phyloP scores from a whole-genome alignment of 2,329 filamentous ascomycete species.

The Karstenula rhodostoma region DNA sequence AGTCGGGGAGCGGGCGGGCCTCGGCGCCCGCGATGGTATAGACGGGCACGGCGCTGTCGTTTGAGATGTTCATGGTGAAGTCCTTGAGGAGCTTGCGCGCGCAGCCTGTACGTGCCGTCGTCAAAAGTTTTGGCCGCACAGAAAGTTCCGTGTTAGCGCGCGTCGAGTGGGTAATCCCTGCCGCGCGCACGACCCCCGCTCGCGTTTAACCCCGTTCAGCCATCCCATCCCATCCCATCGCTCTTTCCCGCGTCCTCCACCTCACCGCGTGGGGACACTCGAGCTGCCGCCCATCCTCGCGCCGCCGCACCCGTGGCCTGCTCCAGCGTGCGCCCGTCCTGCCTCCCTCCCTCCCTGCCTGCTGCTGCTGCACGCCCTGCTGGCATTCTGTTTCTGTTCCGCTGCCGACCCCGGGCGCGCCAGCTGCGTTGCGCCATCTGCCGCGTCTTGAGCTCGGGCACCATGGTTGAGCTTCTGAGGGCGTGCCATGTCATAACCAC shows the following conservation, averaged over 20 bases:
- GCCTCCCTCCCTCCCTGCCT: neutral
- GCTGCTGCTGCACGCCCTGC: neutral
- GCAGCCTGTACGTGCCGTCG: too few relatives aligned
- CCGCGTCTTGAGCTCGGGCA: constrained; percentile 34
- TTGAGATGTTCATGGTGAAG: constrained; percentile 77
- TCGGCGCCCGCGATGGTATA: constrained; percentile 95
- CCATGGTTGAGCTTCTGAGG: constrained; percentile 37
- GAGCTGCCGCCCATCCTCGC: constrained; percentile 1
- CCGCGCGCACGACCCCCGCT: neutral
- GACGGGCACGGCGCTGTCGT: constrained; percentile 83
- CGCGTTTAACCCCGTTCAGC: too few relatives aligned
- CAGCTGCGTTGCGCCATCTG: constrained; percentile 17
- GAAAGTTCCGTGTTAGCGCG: neutral
- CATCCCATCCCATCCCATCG: neutral
- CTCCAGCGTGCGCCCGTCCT: neutral
- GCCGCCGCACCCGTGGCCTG: neutral
- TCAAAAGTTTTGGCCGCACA: neutral
- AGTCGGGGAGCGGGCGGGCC: constrained; percentile 88
- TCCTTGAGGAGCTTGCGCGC: neutral
- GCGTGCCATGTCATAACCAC: constrained; percentile 35
- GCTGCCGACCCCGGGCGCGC: constrained; percentile 5
- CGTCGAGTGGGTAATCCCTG: neutral
- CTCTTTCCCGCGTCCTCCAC: neutral
- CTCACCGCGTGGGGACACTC: constrained; percentile 15
- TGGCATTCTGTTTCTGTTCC: neutral